Evolutionary conservation across 148 eudicot species (phyloP).

Genomic region (Vaccinium corymbosum): DNA sequence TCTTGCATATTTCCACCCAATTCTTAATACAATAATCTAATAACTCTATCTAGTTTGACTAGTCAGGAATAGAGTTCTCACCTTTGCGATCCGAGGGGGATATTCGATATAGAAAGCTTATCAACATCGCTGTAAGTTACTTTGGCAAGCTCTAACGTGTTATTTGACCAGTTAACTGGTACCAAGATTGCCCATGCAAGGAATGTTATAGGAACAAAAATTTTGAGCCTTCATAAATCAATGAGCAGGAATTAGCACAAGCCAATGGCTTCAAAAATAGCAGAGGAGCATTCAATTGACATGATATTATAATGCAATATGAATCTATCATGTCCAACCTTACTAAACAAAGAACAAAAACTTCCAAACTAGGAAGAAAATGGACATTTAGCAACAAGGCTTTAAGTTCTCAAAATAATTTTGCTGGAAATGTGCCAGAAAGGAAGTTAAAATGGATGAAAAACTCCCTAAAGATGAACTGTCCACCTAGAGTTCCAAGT

Average conservation of each 20-base stretch:
- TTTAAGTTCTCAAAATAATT: not conserved
- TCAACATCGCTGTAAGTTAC: conserved; percentile 60
- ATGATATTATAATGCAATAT: not conserved
- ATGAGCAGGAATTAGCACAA: conserved; percentile 16
- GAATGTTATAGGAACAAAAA: conserved; percentile 73
- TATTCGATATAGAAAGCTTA: conserved; percentile 82
- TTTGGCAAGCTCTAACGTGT: conserved; percentile 36
- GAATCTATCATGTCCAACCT: not conserved
- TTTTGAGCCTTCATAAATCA: conserved; percentile 71
- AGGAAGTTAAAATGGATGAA: not conserved
- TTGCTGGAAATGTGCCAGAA: not conserved
- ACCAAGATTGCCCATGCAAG: conserved; percentile 56
- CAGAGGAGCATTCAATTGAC: not conserved
- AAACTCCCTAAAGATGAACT: not conserved
- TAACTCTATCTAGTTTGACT: not conserved
- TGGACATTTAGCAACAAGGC: not conserved
- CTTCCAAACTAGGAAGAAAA: not conserved
- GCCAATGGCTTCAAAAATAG: not conserved
- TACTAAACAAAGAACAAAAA: conserved; percentile 5
- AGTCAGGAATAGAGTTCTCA: conserved; percentile 19
- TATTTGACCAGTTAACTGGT: conserved; percentile 82
- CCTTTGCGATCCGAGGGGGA: conserved; percentile 67
- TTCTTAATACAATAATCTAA: not conserved
- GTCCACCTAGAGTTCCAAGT: not conserved
- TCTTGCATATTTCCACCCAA: not conserved